A percentile compares a stretch with the other conserved stretches of the same genome.
phyloP scores from a whole-genome alignment of 768 basidiomycete species.

The Leccinellum luteum region DNA sequence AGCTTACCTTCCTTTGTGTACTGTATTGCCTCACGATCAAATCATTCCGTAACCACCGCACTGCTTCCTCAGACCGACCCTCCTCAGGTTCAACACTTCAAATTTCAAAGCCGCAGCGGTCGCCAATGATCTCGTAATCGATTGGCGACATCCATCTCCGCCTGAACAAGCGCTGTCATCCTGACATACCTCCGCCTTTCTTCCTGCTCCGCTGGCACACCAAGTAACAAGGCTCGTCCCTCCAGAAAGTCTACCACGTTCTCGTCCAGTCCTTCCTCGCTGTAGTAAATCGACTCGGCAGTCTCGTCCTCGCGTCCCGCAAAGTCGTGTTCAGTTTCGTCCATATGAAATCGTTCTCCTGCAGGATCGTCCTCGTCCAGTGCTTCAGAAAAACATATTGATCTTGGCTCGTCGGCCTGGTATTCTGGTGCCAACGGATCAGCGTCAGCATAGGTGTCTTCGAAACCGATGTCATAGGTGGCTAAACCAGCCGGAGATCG shows the following conservation, averaged over 20 bases:
- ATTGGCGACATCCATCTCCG: slow-evolving; percentile 62
- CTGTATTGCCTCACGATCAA: background rate
- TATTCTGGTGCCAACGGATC: slow-evolving; percentile 3
- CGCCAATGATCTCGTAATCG: slow-evolving; percentile 62
- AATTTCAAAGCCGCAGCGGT: slow-evolving; percentile 50
- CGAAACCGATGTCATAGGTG: slow-evolving; percentile 2
- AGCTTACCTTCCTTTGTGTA: background rate
- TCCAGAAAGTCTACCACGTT: slow-evolving; percentile 39
- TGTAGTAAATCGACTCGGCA: background rate
- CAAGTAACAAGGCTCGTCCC: slow-evolving; percentile 52
- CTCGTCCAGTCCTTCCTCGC: background rate
- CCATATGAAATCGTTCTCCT: background rate
- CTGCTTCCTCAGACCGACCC: no score
- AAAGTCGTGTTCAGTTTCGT: background rate
- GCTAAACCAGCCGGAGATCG: background rate
- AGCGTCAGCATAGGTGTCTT: background rate
- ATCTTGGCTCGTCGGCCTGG: background rate
- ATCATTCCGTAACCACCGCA: background rate
- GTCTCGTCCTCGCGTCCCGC: background rate
- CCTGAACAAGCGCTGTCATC: slow-evolving; percentile 37
- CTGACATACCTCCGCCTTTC: slow-evolving; percentile 7
- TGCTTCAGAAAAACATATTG: background rate
- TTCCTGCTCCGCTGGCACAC: slow-evolving; percentile 23
- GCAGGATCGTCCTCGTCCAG: background rate
- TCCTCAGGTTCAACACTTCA: background rate